Evolutionary conservation across 2,329 filamentous ascomycete genomes (phyloP).

Genomic region (Colletotrichum sp.): DNA sequence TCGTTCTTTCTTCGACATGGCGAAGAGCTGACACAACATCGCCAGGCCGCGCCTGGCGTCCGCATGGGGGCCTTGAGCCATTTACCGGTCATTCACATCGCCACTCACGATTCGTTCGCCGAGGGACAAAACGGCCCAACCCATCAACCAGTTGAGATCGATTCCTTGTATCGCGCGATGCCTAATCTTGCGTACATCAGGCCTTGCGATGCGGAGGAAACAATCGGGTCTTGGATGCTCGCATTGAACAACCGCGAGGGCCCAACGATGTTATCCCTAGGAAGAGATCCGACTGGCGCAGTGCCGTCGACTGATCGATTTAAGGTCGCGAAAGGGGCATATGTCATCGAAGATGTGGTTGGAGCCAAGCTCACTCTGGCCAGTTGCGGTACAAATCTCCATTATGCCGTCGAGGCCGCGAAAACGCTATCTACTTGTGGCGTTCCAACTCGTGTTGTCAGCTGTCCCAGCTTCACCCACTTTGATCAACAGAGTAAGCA

Average conservation of each 20-base stretch:
- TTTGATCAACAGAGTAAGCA: slow-evolving; percentile 16
- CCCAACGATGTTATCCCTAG: slow-evolving; percentile 39
- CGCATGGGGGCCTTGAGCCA: slow-evolving; percentile 58
- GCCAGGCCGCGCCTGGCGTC: slow-evolving; percentile 46
- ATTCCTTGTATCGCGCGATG: slow-evolving; percentile 58
- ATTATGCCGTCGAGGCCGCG: slow-evolving; percentile 46
- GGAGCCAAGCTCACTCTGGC: slow-evolving; percentile 6
- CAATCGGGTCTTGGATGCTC: slow-evolving; percentile 46
- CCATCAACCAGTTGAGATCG: slow-evolving; percentile 59
- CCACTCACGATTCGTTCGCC: slow-evolving; percentile 60
- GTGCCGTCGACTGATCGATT: slow-evolving; percentile 29
- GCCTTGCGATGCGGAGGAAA: slow-evolving; percentile 58
- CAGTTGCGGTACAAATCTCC: slow-evolving; percentile 21
- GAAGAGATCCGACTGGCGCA: slow-evolving; percentile 35
- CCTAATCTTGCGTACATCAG: slow-evolving; percentile 59
- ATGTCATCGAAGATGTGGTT: slow-evolving; percentile 30
- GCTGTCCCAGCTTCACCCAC: slow-evolving; percentile 14
- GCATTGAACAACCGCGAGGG: slow-evolving; percentile 6
- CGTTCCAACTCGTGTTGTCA: background rate
- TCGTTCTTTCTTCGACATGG: background rate
- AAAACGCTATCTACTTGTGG: background rate
- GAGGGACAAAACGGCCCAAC: slow-evolving; percentile 61
- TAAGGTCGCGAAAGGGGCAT: slow-evolving; percentile 35
- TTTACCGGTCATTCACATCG: slow-evolving; percentile 55
- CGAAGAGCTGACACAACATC: background rate